phyloP scores from a whole-genome alignment of 306 rosid species.

The Geum urbanum region DNA sequence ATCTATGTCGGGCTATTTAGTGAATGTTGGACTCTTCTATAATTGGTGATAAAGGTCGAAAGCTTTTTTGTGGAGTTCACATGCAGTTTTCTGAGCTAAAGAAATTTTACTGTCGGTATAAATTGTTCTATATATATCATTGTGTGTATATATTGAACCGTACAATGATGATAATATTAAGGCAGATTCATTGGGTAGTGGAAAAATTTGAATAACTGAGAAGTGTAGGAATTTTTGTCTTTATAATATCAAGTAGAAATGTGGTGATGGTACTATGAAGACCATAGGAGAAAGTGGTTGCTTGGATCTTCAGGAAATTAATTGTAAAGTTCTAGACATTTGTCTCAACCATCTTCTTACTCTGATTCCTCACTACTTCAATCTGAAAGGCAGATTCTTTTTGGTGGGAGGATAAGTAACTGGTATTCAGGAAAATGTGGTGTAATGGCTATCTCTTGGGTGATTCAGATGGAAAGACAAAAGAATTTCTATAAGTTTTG shows the following conservation, averaged over 20 bases:
- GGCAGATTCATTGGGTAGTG: not conserved
- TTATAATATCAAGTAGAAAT: too few species aligned
- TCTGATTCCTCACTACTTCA: not conserved
- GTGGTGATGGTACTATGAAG: too few species aligned
- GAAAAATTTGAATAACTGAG: too few species aligned
- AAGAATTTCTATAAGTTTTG: not conserved
- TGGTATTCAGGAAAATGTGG: not conserved
- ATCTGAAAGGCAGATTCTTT: not conserved
- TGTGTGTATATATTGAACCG: too few species aligned
- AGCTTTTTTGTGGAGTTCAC: slow-evolving; percentile 7
- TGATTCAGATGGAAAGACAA: not conserved
- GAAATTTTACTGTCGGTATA: not conserved
- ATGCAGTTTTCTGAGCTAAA: not conserved
- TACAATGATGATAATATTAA: not conserved
- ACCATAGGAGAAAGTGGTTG: too few species aligned
- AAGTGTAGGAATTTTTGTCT: not conserved
- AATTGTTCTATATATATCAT: too few species aligned
- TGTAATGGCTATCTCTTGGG: not conserved
- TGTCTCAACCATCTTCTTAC: not conserved
- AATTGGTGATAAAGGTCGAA: slow-evolving; percentile 5
- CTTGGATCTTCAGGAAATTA: not conserved
- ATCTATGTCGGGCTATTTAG: slow-evolving; percentile 1
- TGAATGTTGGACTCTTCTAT: not conserved
- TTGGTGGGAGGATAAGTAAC: not conserved
- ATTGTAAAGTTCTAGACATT: not conserved